Evolutionary conservation across 2,329 filamentous ascomycete species (phyloP).

Genomic region (Aspergillus tamarii): DNA sequence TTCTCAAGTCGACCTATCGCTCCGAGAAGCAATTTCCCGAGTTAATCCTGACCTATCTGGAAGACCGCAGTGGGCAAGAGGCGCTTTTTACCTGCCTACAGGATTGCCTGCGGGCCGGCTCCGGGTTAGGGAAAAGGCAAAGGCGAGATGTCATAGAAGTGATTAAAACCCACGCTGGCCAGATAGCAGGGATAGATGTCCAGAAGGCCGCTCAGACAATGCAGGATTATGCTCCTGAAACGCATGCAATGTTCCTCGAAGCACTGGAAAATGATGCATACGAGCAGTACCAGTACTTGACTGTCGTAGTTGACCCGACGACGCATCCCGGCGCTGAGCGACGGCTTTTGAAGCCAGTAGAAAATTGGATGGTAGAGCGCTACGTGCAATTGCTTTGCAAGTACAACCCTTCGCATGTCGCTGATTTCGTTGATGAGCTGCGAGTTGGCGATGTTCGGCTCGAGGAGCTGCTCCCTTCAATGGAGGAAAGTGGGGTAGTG

Average conservation of each 20-base stretch:
- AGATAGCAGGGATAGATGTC: conserved; percentile 70
- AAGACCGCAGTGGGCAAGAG: conserved; percentile 76
- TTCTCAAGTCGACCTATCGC: conserved; percentile 86
- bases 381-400: conserved; percentile 92
- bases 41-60: conserved; percentile 79
- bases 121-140: conserved; percentile 70
- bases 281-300: conserved; percentile 75
- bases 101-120: conserved; percentile 70
- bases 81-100: conserved; percentile 78
- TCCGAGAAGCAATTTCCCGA: conserved; percentile 77
- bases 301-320: conserved; percentile 71
- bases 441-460: conserved; percentile 78
- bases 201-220: conserved; percentile 67
- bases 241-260: conserved; percentile 69
- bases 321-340: conserved; percentile 40
- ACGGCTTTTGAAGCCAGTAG: conserved; percentile 36
- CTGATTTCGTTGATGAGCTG: conserved; percentile 77
- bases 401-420: conserved; percentile 80
- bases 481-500: conserved; percentile 87
- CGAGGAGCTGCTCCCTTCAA: conserved; percentile 77
- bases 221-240: conserved; percentile 61
- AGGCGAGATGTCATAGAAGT: conserved; percentile 70
- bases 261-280: conserved; percentile 64
- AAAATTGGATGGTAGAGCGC: conserved; percentile 71
- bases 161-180: conserved; percentile 65